Base-by-base conservation (phyloP, 1,284 basidiomycete species). In the Cystobasidium slooffiae region DNA sequence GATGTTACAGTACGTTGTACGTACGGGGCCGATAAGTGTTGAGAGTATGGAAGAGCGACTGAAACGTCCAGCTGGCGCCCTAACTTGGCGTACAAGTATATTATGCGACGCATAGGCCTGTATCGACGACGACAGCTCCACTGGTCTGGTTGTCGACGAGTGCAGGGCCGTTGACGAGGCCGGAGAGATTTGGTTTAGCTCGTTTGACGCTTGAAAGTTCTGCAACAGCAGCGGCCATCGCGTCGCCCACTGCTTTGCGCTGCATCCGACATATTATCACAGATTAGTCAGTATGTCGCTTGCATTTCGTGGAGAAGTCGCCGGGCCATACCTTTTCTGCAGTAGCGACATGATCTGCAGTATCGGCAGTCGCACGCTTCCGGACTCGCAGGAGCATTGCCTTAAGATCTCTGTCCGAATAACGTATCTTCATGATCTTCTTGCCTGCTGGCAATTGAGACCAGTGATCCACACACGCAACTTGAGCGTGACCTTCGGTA, bases 391-490 rank as follows among this genome's bases (percentile, higher is more conserved):
- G 66, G 10, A 76, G 59, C 56, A 79, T 76, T 37, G 72, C 72
- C 6, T 43, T 22, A 7, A 80, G 66, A 6, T 77, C 76, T 46
- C 76, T 72, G 63, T 80, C 79, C 22, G 73, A 68, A 67, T 67
- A 77, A 8, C 78, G 74, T 7, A 77, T 62, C 9, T 77, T 76
- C 58, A 78, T 69, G 10, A 59, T 56, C 44, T 67, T 68, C 86
- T 86, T 72, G 79, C 88, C 91, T 70, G 88, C 87, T 84, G 93
- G 95, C 10, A 97, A 87, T 53, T 89, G 85, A 62, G 89, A 86
- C 41, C 87, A 87, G 83, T 99, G 96, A 69, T 94, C 90, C 67
- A 93, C 88, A 82, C 97, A 99, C 1, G 90, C 89, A 47, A 96
- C 89, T 76, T 89, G 81, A 44, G 87, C 94, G 59, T 88, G 47